Conservation (phyloP, 305 asterid genomes). For the Ajuga reptans region DNA sequence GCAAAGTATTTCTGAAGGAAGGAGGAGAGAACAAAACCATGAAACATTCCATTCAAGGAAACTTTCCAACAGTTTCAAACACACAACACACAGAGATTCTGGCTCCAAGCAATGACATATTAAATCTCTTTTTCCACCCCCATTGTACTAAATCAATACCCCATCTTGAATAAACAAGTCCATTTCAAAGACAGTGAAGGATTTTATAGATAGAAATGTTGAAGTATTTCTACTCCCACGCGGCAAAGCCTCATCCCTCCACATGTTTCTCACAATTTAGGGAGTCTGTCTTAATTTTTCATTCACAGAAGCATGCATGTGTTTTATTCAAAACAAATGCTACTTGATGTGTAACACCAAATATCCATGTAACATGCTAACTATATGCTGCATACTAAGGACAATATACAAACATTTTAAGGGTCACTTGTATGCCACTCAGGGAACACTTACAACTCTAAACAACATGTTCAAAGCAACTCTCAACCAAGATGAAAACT, state of each 20-base stretch:
- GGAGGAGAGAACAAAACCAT: neutral
- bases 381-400: neutral
- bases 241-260: neutral
- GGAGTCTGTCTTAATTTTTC: neutral
- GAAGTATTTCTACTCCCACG: neutral
- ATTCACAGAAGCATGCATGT: conserved; percentile 6
- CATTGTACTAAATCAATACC: conserved; percentile 5
- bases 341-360: conserved; percentile 1
- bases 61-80: too few relatives aligned
- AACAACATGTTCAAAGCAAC: neutral
- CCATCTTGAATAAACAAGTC: neutral
- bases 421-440: neutral
- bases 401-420: neutral
- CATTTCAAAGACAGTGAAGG: neutral
- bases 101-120: neutral
- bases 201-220: neutral
- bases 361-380: neutral
- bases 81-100: neutral
- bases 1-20: neutral
- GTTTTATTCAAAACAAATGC: neutral
- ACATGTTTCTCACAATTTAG: conserved; percentile 10
- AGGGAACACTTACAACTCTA: neutral
- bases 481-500: conserved; percentile 2
- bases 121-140: conserved; percentile 12
- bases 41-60: neutral